phyloP scores from a whole-genome alignment of 2,329 filamentous ascomycete genomes.

The Verticillium albo-atrum region DNA sequence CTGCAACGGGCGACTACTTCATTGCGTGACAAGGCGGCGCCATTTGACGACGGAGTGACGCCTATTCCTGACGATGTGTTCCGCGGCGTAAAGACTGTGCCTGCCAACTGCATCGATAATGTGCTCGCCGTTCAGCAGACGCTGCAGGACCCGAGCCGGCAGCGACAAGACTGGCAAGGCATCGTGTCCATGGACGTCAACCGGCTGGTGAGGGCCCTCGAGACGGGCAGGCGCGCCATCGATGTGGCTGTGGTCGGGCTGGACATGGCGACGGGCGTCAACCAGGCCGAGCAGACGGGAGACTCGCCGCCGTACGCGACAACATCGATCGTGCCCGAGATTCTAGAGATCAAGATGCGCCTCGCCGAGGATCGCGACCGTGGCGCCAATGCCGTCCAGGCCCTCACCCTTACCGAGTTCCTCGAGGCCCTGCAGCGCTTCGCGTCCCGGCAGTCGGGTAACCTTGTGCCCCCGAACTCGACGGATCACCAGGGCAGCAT shows the following conservation, averaged over 20 bases:
- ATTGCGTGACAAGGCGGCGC: neutral
- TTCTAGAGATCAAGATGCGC: conserved; percentile 2
- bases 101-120: neutral
- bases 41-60: neutral
- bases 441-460: neutral
- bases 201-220: neutral
- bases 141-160: neutral
- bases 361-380: conserved; percentile 1
- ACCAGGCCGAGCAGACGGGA: conserved; percentile 1
- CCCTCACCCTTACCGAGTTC: neutral
- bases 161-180: neutral
- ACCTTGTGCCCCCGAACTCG: neutral
- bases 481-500: neutral
- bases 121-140: neutral
- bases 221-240: neutral
- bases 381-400: neutral
- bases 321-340: conserved; percentile 4
- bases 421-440: neutral
- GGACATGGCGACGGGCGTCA: conserved; percentile 2
- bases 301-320: conserved; percentile 9
- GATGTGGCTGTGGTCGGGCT: neutral
- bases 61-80: neutral
- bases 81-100: neutral
- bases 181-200: neutral
- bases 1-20: neutral